Base-by-base conservation (phyloP, 75 land plant genomes). In the Gnetum montanum region DNA sequence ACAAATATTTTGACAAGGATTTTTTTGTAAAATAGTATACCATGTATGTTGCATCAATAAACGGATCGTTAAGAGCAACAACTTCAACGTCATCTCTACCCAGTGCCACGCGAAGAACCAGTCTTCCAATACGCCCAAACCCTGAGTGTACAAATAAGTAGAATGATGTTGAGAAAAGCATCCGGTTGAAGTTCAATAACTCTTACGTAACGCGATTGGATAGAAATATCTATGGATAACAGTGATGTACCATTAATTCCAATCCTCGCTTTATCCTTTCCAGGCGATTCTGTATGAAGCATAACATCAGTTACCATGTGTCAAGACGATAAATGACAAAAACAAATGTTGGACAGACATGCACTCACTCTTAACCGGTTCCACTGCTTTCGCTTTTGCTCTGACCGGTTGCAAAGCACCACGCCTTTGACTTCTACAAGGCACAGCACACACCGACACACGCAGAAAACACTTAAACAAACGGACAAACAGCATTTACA, bases 1-100 rank as follows among this genome's bases (percentile, higher is more conserved):
- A 40, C 43, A 40, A 40, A 4, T 40, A 2, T 13, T 16, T 40
- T 2, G 43, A 40, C 43, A 41, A 41, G 43, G 0, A 15, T 15
- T 18, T 15, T 41, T 15, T 41, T 41, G 1, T 3, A 41, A 18
- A 15, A 41, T 41, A 3, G 13, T 18, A 8, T 41, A 41, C 43
- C 43, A 41, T 94, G 73, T 94, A 94, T 31, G 89, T 85, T 23
- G 96, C 73, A 78, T 82, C 83, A 66, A 89, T 78, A 46, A 94
- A 94, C 36, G 98, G 96, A 61, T 94, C 98, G 62, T 94, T 90
- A 0, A 94, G 85, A 13, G 96, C 98, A n/a, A 94, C 96, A 22
- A 89, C 87, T 34, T 89, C 85, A 51, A 94, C 69, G 57, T 90
- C 98, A 70, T 90, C 88, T 33, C 85, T 69, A n/a, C 34, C 48